Evolutionary conservation across 352 stramenopile genomes (phyloP).

Genomic region (Plasmopara viticola): DNA sequence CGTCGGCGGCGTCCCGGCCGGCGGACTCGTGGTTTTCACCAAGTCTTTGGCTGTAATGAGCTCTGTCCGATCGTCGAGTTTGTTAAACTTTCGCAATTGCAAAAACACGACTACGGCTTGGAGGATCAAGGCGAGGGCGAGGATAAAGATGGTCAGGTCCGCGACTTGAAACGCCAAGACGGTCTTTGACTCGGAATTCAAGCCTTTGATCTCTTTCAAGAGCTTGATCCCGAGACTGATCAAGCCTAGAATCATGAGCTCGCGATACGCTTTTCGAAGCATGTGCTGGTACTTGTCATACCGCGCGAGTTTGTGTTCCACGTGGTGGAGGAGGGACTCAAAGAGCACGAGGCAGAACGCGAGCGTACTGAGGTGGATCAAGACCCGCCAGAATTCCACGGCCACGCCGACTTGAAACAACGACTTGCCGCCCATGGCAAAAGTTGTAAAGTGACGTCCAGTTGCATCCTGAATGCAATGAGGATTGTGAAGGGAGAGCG

Average conservation of each 20-base stretch:
- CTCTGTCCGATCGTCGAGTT: slow-evolving; percentile 30
- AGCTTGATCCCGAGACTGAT: slow-evolving; percentile 53
- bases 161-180: slow-evolving; percentile 50
- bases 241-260: slow-evolving; percentile 57
- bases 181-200: slow-evolving; percentile 23
- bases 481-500: not conserved
- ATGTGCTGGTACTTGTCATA: slow-evolving; percentile 69
- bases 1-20: slow-evolving; percentile 3
- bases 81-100: slow-evolving; percentile 33
- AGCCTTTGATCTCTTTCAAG: slow-evolving; percentile 29
- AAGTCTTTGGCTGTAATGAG: slow-evolving; percentile 42
- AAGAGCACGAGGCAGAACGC: slow-evolving; percentile 47
- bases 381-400: slow-evolving; percentile 50
- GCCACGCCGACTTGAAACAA: slow-evolving; percentile 49
- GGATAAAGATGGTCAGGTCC: slow-evolving; percentile 50
- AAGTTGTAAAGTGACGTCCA: slow-evolving; percentile 18
- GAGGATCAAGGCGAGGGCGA: slow-evolving; percentile 45
- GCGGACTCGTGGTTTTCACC: slow-evolving; percentile 17
- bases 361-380: slow-evolving; percentile 41
- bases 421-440: slow-evolving; percentile 26
- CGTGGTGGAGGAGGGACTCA: slow-evolving; percentile 36
- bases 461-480: not conserved
- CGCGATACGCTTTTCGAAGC: slow-evolving; percentile 51
- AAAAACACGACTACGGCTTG: slow-evolving; percentile 47
- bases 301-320: slow-evolving; percentile 40